These are phyloP conservation scores for Talaromyces funiculosus DNA, from an alignment of 2,329 filamentous ascomycete species.

Conservation along the genomic window DNA sequence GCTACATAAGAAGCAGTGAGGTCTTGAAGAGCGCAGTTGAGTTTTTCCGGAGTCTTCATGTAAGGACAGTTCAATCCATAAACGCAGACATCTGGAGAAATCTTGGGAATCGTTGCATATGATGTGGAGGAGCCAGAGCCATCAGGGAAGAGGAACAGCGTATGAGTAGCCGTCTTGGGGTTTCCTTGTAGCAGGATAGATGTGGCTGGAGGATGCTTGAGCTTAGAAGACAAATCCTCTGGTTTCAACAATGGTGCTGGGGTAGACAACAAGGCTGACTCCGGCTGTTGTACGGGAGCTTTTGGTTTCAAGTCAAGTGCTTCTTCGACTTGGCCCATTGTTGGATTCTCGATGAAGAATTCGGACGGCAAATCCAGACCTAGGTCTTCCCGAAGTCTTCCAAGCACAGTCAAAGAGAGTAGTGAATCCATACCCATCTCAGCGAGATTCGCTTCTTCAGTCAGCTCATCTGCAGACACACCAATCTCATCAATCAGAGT, in stretches of 20 bases:
- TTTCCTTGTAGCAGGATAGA: conserved; percentile 41
- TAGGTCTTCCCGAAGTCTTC: conserved; percentile 40
- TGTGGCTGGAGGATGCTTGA: conserved; percentile 34
- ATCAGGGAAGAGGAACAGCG: conserved; percentile 41
- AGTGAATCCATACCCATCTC: conserved; percentile 44
- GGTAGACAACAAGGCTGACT: conserved; percentile 10
- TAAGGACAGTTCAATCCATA: conserved; percentile 43
- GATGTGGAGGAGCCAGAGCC: conserved; percentile 45
- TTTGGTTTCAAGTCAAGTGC: conserved; percentile 37
- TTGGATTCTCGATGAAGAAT: conserved; percentile 42
- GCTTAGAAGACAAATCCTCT: conserved; percentile 16
- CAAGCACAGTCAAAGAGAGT: conserved; percentile 42
- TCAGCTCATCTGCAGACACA: conserved; percentile 36
- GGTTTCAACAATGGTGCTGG: conserved; percentile 21
- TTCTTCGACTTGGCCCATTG: conserved; percentile 35
- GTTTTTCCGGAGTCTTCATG: conserved; percentile 38
- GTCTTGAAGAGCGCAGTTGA: conserved; percentile 31
- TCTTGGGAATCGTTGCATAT: conserved; percentile 38
- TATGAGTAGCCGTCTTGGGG: conserved; percentile 38
- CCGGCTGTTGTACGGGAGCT: conserved; percentile 14
- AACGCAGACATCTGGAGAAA: conserved; percentile 37
- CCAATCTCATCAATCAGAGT: conserved; percentile 43
- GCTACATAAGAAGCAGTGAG: conserved; percentile 35
- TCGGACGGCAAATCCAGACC: conserved; percentile 39
- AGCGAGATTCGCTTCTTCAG: conserved; percentile 35